Evolutionary conservation across 106 monocot species (phyloP).

Genomic region (Dendrobium catenatum): DNA sequence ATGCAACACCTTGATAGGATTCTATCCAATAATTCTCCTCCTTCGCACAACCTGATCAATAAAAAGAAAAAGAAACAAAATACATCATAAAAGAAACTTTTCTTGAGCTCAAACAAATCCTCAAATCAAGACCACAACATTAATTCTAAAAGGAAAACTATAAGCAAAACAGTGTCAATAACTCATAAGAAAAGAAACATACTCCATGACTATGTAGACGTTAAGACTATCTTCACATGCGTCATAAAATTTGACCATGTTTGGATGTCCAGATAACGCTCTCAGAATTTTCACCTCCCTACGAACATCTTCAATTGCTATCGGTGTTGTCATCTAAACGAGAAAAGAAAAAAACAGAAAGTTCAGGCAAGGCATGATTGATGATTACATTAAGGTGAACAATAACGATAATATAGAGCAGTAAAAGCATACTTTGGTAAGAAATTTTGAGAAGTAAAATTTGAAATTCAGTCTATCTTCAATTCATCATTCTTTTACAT

Average conservation of each 20-base stretch:
- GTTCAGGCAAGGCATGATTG: background rate
- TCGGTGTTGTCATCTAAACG: slow-evolving; percentile 70
- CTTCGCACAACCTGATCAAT: slow-evolving; percentile 59
- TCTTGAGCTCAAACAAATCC: background rate
- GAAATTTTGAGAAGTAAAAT: slow-evolving; percentile 4
- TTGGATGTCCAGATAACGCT: slow-evolving; percentile 55
- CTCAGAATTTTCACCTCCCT: slow-evolving; percentile 76
- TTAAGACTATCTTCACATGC: slow-evolving; percentile 66
- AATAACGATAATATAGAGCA: background rate
- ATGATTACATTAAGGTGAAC: background rate
- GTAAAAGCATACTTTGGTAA: background rate
- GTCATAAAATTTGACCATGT: slow-evolving; percentile 72
- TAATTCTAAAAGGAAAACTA: background rate
- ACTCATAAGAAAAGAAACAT: slow-evolving; percentile 16
- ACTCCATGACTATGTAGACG: slow-evolving; percentile 85
- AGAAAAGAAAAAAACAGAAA: background rate
- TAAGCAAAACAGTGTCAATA: background rate
- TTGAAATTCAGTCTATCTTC: background rate
- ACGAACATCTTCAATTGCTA: slow-evolving; percentile 83
- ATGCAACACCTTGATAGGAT: slow-evolving; percentile 59
- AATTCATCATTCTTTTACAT: background rate
- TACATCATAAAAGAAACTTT: background rate
- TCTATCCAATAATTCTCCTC: slow-evolving; percentile 77
- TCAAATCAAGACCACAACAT: background rate
- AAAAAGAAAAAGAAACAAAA: slow-evolving; percentile 4